Conservation (phyloP, 1,284 basidiomycete species). For the Malassezia dermatis region DNA sequence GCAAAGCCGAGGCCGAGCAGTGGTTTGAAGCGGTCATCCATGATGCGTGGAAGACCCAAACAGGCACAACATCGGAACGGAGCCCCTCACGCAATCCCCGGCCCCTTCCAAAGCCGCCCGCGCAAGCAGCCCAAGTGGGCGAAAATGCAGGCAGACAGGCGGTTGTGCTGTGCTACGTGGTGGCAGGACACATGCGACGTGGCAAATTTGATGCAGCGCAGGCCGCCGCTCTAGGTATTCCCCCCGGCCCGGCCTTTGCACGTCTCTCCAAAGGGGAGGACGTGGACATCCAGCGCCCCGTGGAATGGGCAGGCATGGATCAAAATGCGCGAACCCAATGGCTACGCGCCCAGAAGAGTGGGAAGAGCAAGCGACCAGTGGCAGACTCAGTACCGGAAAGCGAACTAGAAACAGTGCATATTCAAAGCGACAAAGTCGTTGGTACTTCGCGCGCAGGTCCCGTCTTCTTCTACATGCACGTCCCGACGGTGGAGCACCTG, state of each 20-base stretch:
- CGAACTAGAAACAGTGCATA: conserved; percentile 19
- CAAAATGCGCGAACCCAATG: conserved; percentile 21
- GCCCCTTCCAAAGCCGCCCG: conserved; percentile 1
- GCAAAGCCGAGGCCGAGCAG: not conserved
- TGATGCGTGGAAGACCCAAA: conserved; percentile 5
- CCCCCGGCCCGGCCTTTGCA: conserved; percentile 53
- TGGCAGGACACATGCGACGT: conserved; percentile 64
- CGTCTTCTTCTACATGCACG: conserved; percentile 53
- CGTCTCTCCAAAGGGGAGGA: conserved; percentile 50
- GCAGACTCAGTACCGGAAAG: conserved; percentile 41
- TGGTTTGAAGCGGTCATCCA: conserved; percentile 1
- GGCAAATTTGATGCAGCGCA: conserved; percentile 73
- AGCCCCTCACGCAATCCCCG: conserved; percentile 3
- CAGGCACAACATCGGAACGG: not conserved
- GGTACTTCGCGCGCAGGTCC: conserved; percentile 60
- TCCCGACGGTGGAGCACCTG: conserved; percentile 61
- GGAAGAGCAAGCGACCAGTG: not conserved
- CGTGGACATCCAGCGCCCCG: conserved; percentile 49
- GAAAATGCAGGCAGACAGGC: conserved; percentile 17
- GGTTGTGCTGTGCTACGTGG: conserved; percentile 55
- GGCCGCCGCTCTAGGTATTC: conserved; percentile 61
- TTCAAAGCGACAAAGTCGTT: conserved; percentile 42
- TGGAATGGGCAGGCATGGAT: conserved; percentile 22
- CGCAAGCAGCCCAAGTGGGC: conserved; percentile 4
- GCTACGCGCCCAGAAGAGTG: conserved; percentile 26